Evolutionary conservation across 208 protist species (phyloP), one percentile per base, ranked within the genome.

Genomic region (Phytomonas serpens): DNA sequence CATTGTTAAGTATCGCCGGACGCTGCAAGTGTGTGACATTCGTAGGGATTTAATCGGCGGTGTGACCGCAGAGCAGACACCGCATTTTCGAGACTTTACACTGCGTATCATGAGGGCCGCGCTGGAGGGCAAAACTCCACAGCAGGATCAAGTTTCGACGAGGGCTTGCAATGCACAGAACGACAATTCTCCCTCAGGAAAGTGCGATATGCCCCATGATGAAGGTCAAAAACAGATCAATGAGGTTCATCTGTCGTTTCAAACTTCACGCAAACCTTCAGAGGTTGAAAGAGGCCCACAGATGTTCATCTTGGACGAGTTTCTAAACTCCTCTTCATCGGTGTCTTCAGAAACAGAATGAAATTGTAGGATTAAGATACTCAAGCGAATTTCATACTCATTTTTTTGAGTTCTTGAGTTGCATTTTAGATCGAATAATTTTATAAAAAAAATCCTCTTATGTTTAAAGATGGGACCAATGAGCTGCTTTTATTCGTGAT

Each of bases 1-100:
- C 29, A 73, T 90, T 14, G 71, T 83, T 5, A 68, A 65, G 9
- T 80, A 85, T 65, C 89, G 89, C 34, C 70, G 64, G 37, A 68
- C 70, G 19, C 71, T 92, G 68, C 75, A 77, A 23, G 71, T 85
- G 40, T 92, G 83, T 67, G 75, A 80, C 66, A 63, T 76, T 30
- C 29, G 69, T 27, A 65, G 67, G 30, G 89, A 94, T 62, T 70
- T 90, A 32, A 82, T 88, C 0, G 89, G 86, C 40, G 89, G 86
- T 0, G 71, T 83, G 40, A 71, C 82, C 37, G 64, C 78, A 10
- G 79, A 79, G 42, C 79, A 82, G 47, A 72, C 81, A 0, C 83
- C 77, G 5, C 83, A 88, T 72, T 78, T 83, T n/a, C 79, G 83
- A n/a, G 42, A 73, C 30, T 71, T 81, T 52, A 73, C 83, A 61